Base-by-base conservation (phyloP, 441 rosid species). In the Adansonia rubrostipa region DNA sequence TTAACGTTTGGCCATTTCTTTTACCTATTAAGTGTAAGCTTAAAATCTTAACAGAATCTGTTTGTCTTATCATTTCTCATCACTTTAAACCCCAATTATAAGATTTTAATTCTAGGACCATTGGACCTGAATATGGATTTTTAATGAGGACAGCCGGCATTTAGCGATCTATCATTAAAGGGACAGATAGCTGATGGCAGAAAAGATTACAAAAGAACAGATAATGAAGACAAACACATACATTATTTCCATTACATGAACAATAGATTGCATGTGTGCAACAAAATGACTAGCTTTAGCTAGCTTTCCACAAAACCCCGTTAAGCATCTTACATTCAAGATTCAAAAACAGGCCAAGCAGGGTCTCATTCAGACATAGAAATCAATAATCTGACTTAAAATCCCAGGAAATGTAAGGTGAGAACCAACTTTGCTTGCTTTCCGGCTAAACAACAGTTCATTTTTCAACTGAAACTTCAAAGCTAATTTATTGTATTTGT, bases 321-420 rank as follows among this genome's bases (percentile, higher is more conserved):
- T 80, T 81, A 72, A 80, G 82, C 80, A 77, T 77, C 77, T 78
- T 74, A 64, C 79, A 51, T 47, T 72, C 44, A 73, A 48, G 28
- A 42, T 28, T n/a, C 33, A 78, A 61, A 75, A 57, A 33, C 44
- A 54, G 71, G 53, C 61, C 68, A 73, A 73, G 67, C 67, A 57
- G 28, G 13, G 20, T 6, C 17, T 4, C 15, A 15, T 62, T 61
- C 45, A 73, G 81, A 69, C 36, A 20, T 5, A 69, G 56, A 78
- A 79, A 28, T 71, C 82, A 40, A 22, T 8, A 14, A 17, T 68
- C 79, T 83, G 80, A 78, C 86, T 63, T 58, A n/a, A 54, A 74
- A 74, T 77, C 58, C 77, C 54, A 45, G 42, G 73, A 73, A 17
- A 62, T 68, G 58, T 67, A 36, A 58, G 10, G 15, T 67, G 65